A percentile compares a stretch with the other conserved stretches of the same genome.
phyloP scores from a whole-genome alignment of 148 eudicot genomes.

The Rhododendron mucronatum region DNA sequence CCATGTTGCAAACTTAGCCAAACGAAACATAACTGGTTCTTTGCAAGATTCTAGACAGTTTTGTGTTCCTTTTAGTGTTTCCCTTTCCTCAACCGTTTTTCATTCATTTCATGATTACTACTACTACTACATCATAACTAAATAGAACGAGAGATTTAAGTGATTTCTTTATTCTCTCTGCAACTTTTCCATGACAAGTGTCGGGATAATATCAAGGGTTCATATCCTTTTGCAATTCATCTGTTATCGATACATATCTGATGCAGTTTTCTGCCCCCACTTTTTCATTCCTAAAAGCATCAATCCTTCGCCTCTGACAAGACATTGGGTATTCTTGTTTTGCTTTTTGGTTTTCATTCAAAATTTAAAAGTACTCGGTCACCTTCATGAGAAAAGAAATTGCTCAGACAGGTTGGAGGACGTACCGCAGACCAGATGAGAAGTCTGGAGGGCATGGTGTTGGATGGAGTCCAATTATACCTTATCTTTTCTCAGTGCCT shows the following conservation, averaged over 20 bases:
- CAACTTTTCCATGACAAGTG: background rate
- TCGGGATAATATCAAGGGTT: background rate
- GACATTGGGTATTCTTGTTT: background rate
- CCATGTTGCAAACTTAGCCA: background rate
- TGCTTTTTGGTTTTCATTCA: background rate
- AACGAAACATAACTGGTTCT: background rate
- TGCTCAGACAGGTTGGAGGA: conserved; percentile 99
- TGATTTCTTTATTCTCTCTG: background rate
- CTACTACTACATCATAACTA: background rate
- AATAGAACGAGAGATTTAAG: background rate
- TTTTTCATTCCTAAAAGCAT: background rate
- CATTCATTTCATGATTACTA: background rate
- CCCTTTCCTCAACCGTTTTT: background rate
- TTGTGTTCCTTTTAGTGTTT: background rate
- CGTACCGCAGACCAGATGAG: conserved; percentile 86
- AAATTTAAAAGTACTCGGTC: conserved; percentile 19
- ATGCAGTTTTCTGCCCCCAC: background rate
- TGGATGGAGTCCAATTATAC: conserved; percentile 99
- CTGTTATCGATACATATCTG: background rate
- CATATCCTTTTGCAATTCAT: background rate
- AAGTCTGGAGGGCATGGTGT: conserved; percentile 98
- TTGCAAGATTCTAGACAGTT: background rate
- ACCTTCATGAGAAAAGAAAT: conserved; percentile 22
- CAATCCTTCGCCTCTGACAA: background rate
- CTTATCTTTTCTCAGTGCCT: conserved; percentile 80